Base-by-base conservation (phyloP, 176 grass and related monocot species). In the Poa pratensis region DNA sequence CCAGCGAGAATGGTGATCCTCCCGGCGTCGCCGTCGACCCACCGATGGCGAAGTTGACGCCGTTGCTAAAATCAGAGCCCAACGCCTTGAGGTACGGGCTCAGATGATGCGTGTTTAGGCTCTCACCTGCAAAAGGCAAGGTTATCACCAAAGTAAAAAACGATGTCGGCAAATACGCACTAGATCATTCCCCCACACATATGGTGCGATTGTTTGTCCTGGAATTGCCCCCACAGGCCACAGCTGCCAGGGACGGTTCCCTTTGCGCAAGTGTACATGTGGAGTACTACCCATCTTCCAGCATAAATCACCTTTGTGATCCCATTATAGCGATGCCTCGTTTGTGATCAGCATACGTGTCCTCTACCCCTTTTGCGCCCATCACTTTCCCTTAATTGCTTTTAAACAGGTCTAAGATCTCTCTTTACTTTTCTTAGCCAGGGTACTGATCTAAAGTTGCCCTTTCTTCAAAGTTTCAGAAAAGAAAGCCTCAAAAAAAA, bases 21-120 rank as follows among this genome's bases (percentile, higher is more conserved):
- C 82, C 62, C 0, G 93, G 93, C 32, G 84, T 87, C 5, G 90
- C 89, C 22, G 82, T 87, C 3, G 93, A 95, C 46, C 93, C 90
- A 22, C 78, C 75, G 64, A 95, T 58, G 66, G 90, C 93, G 83
- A 95, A 95, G 80, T 95, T 95, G 70, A 83, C 93, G 24, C 93
- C 90, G 53, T 90, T 90, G 26, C 90, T 62, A 73, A 92, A 95
- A 37, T 95, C 88, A 0, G 90, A 70, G 18, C 90, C 88, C 72
- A 95, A 6, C 10, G 90, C 34, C 83, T 92, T 90, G 59, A 95
- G 64, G 53, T 92, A 90, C 0, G 93, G 93, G 80, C 83, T 89
- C 86, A 95, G 70, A 43, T 85, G 74, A 3, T 76, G 86, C 5
- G 83, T 85, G 43, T 84, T 77, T 53, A 95, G 65, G 51, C 90